Evolutionary conservation across 2,329 filamentous ascomycete genomes (phyloP).

Genomic region (Arthrobotrys iridis): DNA sequence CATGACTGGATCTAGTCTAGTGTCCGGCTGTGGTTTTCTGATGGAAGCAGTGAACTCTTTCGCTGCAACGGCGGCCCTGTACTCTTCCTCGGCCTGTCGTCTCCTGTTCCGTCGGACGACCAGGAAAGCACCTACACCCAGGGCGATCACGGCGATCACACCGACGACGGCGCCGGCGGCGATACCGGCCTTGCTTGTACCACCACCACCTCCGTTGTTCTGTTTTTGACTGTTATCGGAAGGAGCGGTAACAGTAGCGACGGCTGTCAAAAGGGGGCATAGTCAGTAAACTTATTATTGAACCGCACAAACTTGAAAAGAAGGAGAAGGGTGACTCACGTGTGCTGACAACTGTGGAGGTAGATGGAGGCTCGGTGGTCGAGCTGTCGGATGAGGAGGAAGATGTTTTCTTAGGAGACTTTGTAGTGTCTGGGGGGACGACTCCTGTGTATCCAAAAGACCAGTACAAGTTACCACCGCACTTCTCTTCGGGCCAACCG

Average conservation of each 20-base stretch:
- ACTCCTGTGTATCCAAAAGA: slow-evolving; percentile 45
- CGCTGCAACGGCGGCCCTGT: slow-evolving; percentile 80
- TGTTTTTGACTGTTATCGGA: slow-evolving; percentile 56
- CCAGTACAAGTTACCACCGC: slow-evolving; percentile 62
- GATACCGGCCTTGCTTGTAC: slow-evolving; percentile 81
- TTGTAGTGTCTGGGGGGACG: slow-evolving; percentile 37
- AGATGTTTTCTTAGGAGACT: slow-evolving; percentile 15
- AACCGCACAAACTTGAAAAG: not conserved
- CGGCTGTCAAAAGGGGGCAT: not conserved
- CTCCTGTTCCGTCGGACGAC: slow-evolving; percentile 79
- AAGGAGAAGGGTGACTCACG: no score
- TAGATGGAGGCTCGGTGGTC: slow-evolving; percentile 54
- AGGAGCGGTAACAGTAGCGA: slow-evolving; percentile 25
- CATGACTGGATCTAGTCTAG: slow-evolving; percentile 82
- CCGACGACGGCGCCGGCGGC: slow-evolving; percentile 88
- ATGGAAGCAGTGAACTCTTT: slow-evolving; percentile 70
- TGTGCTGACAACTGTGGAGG: slow-evolving; percentile 57
- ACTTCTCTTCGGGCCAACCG: slow-evolving; percentile 71
- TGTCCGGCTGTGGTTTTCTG: slow-evolving; percentile 73
- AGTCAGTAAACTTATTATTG: not conserved
- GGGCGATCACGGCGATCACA: slow-evolving; percentile 74
- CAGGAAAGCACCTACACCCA: slow-evolving; percentile 76
- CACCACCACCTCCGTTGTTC: slow-evolving; percentile 57
- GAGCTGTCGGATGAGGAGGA: slow-evolving; percentile 38
- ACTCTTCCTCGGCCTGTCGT: slow-evolving; percentile 82